Base-by-base conservation (phyloP, 805 yeast species). In the Hanseniaspora hatyaiensis region DNA sequence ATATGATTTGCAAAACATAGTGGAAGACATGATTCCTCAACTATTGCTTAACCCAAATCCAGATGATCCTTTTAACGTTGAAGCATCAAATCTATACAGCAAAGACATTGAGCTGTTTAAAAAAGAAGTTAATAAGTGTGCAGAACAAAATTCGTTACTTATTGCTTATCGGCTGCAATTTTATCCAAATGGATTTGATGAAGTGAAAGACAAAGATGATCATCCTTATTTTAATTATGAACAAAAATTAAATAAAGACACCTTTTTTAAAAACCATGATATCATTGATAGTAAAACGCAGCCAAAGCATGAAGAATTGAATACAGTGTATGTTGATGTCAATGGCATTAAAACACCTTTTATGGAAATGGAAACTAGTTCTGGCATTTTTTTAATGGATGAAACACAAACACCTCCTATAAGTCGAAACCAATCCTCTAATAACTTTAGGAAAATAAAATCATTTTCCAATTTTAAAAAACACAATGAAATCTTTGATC, bases 21-120 rank as follows among this genome's bases (percentile, higher is more conserved):
- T 92, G 61, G 97, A 89, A 58, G 80, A 85, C 60, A 92, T 89
- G 66, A 67, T 89, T 51, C 98, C 98, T 6, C 97, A 94, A 57
- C 67, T 89, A 50, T 68, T 89, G 52, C 75, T 88, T 48, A 92
- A 89, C 59, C 96, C 97, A 16, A 89, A 89, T 59, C 89, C 97
- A 1, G 70, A 89, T 12, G 98, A 89, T 62, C 98, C 98, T 1
- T 71, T 89, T 52, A 89, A 89, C 58, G 79, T 87, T 9, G 92
- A 83, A 51, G 97, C 97, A 0, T 84, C 94, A 5, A 77, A 81
- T 13, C 65, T 89, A 48, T 77, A 83, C 68, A 69, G 80, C 52
- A 73, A 78, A 49, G 85, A 86, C 56, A 79, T 77, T 51, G 66
- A 70, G 22, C 65, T 71, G 44, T 89, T 89, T 60, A 75, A 74